These are phyloP conservation scores for Carex littledalei DNA, from an alignment of 176 grass and related monocot species.

Conservation along the genomic window DNA sequence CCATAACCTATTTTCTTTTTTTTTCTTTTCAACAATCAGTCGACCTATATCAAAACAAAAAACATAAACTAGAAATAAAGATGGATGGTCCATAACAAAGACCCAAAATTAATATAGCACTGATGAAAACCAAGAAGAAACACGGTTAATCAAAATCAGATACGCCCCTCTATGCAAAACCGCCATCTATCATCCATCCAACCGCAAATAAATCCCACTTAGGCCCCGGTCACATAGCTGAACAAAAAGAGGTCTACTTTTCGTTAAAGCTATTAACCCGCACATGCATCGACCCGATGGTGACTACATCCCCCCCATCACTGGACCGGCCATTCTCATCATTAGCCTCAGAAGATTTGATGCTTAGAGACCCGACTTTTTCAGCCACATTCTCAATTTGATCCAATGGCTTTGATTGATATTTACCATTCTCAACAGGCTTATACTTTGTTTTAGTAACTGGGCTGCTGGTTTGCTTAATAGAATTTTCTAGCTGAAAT, in stretches of 20 bases:
- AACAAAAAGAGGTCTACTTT: slow-evolving; percentile 16
- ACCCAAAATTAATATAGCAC: slow-evolving; percentile 23
- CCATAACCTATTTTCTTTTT: slow-evolving; percentile 13
- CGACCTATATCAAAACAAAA: slow-evolving; percentile 14
- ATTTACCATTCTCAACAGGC: slow-evolving; percentile 7
- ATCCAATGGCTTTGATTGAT: slow-evolving; percentile 10
- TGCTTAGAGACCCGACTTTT: slow-evolving; percentile 35
- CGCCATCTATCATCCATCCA: slow-evolving; percentile 12
- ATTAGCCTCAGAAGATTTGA: slow-evolving; percentile 20
- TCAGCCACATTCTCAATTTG: slow-evolving; percentile 7
- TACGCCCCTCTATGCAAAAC: neutral
- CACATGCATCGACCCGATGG: slow-evolving; percentile 63
- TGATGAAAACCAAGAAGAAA: slow-evolving; percentile 9
- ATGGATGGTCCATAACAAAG: neutral
- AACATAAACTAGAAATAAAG: slow-evolving; percentile 25
- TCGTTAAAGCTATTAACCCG: slow-evolving; percentile 32
- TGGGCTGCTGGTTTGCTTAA: slow-evolving; percentile 2
- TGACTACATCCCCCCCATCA: slow-evolving; percentile 38
- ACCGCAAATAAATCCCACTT: neutral
- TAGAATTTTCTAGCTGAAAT: neutral
- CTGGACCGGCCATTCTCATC: slow-evolving; percentile 20
- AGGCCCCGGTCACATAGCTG: neutral
- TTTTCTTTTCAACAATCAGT: neutral
- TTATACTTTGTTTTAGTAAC: slow-evolving; percentile 3
- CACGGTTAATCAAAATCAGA: slow-evolving; percentile 24